Evolutionary conservation across 768 basidiomycete genomes (phyloP), one percentile per base, ranked within the genome.

Genomic region (Russula sp.): DNA sequence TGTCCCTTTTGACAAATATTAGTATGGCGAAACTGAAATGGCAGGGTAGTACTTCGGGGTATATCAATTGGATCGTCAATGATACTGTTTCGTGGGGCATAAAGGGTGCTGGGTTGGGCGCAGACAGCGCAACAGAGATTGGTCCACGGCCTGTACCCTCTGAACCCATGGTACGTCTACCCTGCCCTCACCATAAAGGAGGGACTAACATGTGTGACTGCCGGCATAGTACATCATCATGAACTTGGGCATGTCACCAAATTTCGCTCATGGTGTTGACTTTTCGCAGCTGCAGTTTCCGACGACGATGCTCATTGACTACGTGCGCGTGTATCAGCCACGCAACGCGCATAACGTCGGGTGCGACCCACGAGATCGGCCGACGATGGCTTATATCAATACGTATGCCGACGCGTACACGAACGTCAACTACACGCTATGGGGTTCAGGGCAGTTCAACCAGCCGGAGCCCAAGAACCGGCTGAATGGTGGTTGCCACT

Each of bases 281-380:
- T 78, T 91, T 55, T 74, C 80, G 18, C 78, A 87, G 62, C 76
- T 96, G 22, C 76, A 75, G 18, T 94, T 91, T 76, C 93, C 94
- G 8, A 71, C 75, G 61, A 72, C 77, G 72, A 86, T 97, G 90
- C 78, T 76, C 53, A 78, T 96, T 47, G 92, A 97, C 71, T 97
- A 88, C 76, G 84, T 98, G 59, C 84, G 95, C 27, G 90, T 98
- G 8, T 98, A 97, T 74, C 95, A 97, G 71, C 84, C 84, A 3
- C 77, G 80, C 70, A 73, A 83, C 65, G 71, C 79, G 35, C 78
- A 84, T 61, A 95, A 94, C 71, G 79, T 92, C 56, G 94, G 94
- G 16, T 98, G 94, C 71, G 86, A 90, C 71, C 94, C 94, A 13
- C 70, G 75, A 50, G 81, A 83, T 49, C 88, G 82, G 72, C 94